A percentile compares a stretch with the other conserved stretches of the same genome.
Evolutionary conservation across 768 basidiomycete species (phyloP).

Genomic region (Collybia sordida): DNA sequence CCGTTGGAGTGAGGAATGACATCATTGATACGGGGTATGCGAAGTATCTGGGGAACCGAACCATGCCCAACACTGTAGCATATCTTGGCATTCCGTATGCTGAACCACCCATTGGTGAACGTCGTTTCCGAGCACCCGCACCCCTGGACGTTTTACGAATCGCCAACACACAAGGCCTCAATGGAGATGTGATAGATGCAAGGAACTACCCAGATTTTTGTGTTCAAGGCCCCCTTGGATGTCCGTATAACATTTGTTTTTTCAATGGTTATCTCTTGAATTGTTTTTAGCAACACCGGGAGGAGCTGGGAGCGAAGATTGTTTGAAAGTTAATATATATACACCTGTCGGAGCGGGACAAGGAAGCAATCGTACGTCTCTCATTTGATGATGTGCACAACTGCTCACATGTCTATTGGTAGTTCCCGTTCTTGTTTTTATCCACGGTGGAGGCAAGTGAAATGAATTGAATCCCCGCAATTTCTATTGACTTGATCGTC

Average conservation of each 20-base stretch:
- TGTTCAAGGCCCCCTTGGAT: constrained; percentile 54
- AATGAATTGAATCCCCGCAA: neutral
- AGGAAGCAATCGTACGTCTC: constrained; percentile 44
- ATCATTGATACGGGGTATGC: constrained; percentile 61
- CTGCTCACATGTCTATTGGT: neutral
- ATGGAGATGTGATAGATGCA: constrained; percentile 48
- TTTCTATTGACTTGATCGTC: neutral
- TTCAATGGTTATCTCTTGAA: no score
- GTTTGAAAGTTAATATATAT: constrained; percentile 65
- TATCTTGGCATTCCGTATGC: constrained; percentile 63
- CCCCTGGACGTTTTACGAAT: constrained; percentile 50
- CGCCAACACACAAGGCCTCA: constrained; percentile 19
- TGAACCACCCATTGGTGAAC: constrained; percentile 53
- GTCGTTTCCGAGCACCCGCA: constrained; percentile 53
- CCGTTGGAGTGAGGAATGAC: neutral
- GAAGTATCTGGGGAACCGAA: constrained; percentile 52
- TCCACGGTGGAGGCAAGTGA: constrained; percentile 46
- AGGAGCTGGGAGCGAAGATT: constrained; percentile 67
- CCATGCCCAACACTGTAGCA: constrained; percentile 51
- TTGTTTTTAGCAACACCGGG: constrained; percentile 50
- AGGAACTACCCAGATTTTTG: constrained; percentile 57
- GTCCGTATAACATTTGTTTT: constrained; percentile 22
- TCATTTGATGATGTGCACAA: neutral
- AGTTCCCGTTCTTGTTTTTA: constrained; percentile 50
- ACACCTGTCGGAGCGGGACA: constrained; percentile 46